Conservation (phyloP, 176 grass and related monocot species). For the Metroxylon sagu region DNA sequence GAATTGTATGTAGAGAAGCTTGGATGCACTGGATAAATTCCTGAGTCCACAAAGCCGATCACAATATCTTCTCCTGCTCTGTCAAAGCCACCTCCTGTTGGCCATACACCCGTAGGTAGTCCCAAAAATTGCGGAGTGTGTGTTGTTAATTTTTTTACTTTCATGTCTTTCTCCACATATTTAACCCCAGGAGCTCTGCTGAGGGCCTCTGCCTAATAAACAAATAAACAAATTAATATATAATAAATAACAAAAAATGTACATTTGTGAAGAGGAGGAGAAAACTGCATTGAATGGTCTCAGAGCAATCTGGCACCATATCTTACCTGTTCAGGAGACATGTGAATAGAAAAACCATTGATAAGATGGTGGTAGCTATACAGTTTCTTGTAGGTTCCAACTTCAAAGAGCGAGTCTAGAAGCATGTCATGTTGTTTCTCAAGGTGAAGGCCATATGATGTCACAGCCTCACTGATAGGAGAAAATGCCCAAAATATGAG, state of each 20-base stretch:
- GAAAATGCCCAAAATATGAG: slow-evolving; percentile 6
- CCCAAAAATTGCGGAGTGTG: slow-evolving; percentile 96
- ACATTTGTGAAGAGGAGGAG: slow-evolving; percentile 3
- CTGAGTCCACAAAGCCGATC: slow-evolving; percentile 96
- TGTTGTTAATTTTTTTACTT: slow-evolving; percentile 86
- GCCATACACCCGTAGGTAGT: slow-evolving; percentile 77
- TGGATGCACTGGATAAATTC: slow-evolving; percentile 82
- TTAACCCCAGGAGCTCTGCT: slow-evolving; percentile 69
- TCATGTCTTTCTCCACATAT: slow-evolving; percentile 84
- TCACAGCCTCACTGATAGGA: slow-evolving; percentile 64
- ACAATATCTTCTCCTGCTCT: slow-evolving; percentile 95
- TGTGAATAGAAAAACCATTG: slow-evolving; percentile 96
- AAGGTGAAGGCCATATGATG: slow-evolving; percentile 73
- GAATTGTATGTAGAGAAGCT: slow-evolving; percentile 65
- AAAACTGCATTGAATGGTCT: slow-evolving; percentile 2
- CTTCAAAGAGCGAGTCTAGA: slow-evolving; percentile 79
- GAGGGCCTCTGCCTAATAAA: slow-evolving; percentile 62
- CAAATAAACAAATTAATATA: not conserved
- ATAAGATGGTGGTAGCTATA: slow-evolving; percentile 93
- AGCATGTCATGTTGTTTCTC: slow-evolving; percentile 69
- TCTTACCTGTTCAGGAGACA: slow-evolving; percentile 76
- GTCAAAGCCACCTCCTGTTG: slow-evolving; percentile 83
- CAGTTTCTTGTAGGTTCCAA: slow-evolving; percentile 82
- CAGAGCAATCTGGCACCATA: not conserved
- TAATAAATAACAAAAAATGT: slow-evolving; percentile 16